phyloP scores from a whole-genome alignment of 257 asterid species.

The Datura wrightii region DNA sequence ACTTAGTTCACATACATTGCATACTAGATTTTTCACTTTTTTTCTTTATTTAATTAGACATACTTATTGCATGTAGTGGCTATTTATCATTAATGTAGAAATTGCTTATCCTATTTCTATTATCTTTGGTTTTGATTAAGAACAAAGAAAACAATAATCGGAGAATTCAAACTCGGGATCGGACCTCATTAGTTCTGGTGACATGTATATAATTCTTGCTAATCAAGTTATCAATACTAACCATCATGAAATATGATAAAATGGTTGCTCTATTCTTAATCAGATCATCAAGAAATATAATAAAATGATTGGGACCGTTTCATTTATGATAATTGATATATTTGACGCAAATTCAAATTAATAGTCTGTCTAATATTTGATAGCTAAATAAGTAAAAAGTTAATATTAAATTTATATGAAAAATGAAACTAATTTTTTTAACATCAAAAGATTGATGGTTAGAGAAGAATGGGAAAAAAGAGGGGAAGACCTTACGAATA shows the following conservation, averaged over 20 bases:
- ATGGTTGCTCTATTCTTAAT: neutral
- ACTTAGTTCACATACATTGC: conserved; percentile 24
- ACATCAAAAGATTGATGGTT: neutral
- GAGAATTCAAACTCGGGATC: neutral
- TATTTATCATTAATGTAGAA: neutral
- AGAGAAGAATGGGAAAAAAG: neutral
- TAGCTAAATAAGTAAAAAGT: neutral
- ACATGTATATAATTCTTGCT: neutral
- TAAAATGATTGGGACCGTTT: neutral
- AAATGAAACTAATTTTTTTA: neutral
- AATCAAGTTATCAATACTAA: neutral
- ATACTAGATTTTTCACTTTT: conserved; percentile 8
- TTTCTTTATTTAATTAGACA: neutral
- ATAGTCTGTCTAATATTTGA: neutral
- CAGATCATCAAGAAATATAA: too few relatives aligned
- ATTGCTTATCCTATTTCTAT: neutral
- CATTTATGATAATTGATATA: neutral
- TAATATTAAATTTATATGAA: neutral
- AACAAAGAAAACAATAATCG: neutral
- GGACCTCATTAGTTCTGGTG: neutral
- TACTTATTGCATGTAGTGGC: neutral
- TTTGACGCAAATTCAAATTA: neutral
- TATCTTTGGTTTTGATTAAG: neutral
- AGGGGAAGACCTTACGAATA: neutral
- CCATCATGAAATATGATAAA: neutral